phyloP scores from a whole-genome alignment of 2,329 filamentous ascomycete genomes.

The Talaromyces albobiverticillius region DNA sequence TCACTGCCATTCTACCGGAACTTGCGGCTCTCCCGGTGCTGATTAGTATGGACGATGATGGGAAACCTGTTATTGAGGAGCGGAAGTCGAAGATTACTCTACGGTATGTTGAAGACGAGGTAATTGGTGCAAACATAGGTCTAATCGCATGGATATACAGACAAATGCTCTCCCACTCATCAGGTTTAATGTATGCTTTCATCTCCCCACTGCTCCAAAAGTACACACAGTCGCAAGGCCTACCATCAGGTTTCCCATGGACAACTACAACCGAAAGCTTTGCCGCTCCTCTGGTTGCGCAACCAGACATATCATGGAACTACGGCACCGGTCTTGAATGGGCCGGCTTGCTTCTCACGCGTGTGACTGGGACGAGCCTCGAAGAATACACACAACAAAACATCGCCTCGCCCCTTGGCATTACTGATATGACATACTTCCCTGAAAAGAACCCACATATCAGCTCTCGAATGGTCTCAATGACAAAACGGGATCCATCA shows the following conservation, averaged over 20 bases:
- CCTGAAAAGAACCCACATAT: background rate
- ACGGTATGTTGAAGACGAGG: background rate
- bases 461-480: background rate
- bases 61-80: conserved; percentile 5
- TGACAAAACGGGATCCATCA: background rate
- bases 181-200: conserved; percentile 7
- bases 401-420: conserved; percentile 5
- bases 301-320: conserved; percentile 6
- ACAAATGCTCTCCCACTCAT: conserved; percentile 10
- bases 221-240: conserved; percentile 1
- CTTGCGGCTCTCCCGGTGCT: conserved; percentile 6
- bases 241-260: background rate
- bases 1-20: conserved; percentile 1
- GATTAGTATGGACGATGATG: conserved; percentile 1
- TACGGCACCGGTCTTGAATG: conserved; percentile 8
- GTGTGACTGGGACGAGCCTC: background rate
- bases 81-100: conserved; percentile 2
- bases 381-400: conserved; percentile 9
- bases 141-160: background rate
- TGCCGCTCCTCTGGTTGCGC: conserved; percentile 2
- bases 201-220: background rate
- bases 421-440: conserved; percentile 10
- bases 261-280: background rate
- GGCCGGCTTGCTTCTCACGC: background rate
- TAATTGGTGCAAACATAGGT: too few species aligned